Base-by-base conservation (phyloP, 2,329 filamentous ascomycete species). In the Pseudocercospora eumusae region DNA sequence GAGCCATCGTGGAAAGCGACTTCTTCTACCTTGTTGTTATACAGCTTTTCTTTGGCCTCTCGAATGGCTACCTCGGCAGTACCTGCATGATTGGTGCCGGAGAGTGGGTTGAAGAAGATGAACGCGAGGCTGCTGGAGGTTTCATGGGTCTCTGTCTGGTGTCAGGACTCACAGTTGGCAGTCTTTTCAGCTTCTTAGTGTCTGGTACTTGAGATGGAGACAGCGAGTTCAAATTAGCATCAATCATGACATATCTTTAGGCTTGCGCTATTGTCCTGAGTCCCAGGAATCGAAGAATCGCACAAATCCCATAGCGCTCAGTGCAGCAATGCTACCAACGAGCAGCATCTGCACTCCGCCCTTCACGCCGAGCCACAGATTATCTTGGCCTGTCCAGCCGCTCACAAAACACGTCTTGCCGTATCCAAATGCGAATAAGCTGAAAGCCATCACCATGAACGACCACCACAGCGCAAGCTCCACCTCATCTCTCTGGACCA, bases 61-160 rank as follows among this genome's bases (percentile, higher is more conserved):
- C 87, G 9, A 98, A 93, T 73, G 95, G 95, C 1, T 98, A 90
- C 82, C 76, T 99, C 13, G 89, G 90, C 28, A 91, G 90, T 60
- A 89, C 85, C 68, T 92, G 90, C 75, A 98, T 99, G 93, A 96
- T 98, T 86, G 89, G 89, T 0, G 89, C 92, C 0, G 86, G 84
- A 0, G 86, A 90, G 68, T 93, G 88, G 85, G 93, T 98, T 0
- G 88, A 88, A 3, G 85, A 88, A 1, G 86, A 88, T 9, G 93
- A 99, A 79, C 83, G 90, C 33, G 92, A 96, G 78, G 93, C 92
- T 5, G 88, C 92, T 0, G 95, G 93, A 52, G 92, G 90, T 0
- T 98, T 98, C 75, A 98, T 99, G 95, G 89, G 90, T 3, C 76
- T 97, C 66, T 92, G 89, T 75, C 84, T 98, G n/a, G 91, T 97